Base-by-base conservation (phyloP, 2,329 filamentous ascomycete species). In the Fusarium redolens region DNA sequence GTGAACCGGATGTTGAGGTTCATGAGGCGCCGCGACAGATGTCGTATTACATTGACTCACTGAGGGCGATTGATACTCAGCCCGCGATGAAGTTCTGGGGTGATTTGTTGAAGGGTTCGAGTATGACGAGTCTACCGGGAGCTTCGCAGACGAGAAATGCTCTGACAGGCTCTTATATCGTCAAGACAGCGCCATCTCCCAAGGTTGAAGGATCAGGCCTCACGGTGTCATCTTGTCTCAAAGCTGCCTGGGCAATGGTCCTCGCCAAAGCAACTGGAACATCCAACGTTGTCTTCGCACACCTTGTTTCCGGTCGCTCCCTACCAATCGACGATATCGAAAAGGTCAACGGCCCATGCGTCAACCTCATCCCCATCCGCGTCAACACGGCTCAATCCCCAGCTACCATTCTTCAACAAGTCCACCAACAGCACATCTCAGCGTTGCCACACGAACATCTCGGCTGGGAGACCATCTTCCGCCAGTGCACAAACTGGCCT, bases 381-480 rank as follows among this genome's bases (percentile, higher is more conserved):
- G 22, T 58, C 55, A 22, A 58, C 31, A 58, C 41, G 18, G 43
- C 43, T 3, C 55, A 58, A 14, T 2, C 41, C 11, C 31, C 30
- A 1, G 1, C 0, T 6, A 28, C 14, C 3, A 37, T 58, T 15
- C 31, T 58, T 5, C 41, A 58, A 0, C 41, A 58, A 4, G 31
- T 58, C 15, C 55, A 58, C 11, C 41, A 58, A n/a, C 55, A 58
- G 31, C 55, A 58, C 18, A 50, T 50, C 22, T 48, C 55, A 18
- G 41, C 55, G 1, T 5, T 58, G 4, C 22, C 55, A 8, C 20
- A 58, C 11, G 55, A 48, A 18, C n/a, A 58, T 15, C 41, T 58
- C 10, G 55, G 55, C 31, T 58, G 55, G 41, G 55, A 58, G 22
- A 58, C 41, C 3, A 22, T 58, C 3, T 50, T 37, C 41, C 41